phyloP scores from a whole-genome alignment of 75 land plant species.

The Selaginella moellendorffii region DNA sequence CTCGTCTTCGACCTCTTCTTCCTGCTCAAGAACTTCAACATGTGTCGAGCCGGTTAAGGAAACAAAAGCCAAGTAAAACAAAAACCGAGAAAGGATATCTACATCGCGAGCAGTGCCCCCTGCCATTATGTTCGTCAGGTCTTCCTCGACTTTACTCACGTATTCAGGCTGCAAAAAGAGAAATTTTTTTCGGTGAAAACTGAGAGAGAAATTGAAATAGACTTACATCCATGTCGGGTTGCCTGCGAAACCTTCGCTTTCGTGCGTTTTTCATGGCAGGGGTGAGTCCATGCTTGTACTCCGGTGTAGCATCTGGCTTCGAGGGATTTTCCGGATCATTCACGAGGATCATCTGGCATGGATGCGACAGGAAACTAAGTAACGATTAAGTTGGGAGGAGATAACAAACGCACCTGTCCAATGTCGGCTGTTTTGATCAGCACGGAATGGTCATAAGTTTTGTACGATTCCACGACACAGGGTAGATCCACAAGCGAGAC shows the following conservation, averaged over 20 bases:
- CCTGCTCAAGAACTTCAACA: too few relatives aligned
- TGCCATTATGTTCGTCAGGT: conserved; percentile 49
- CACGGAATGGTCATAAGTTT: conserved; percentile 83
- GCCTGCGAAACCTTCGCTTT: conserved; percentile 67
- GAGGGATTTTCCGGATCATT: conserved; percentile 49
- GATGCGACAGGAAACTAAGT: too few relatives aligned
- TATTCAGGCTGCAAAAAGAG: conserved; percentile 63
- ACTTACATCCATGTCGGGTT: conserved; percentile 77
- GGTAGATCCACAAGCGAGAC: conserved; percentile 81
- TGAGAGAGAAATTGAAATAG: too few relatives aligned
- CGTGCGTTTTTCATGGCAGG: conserved; percentile 94
- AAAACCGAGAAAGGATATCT: too few relatives aligned
- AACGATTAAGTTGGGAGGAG: too few relatives aligned
- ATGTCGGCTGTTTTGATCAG: conserved; percentile 83
- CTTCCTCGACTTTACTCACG: conserved; percentile 67
- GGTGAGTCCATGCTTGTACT: conserved; percentile 77
- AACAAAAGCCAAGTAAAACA: too few relatives aligned
- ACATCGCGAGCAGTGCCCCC: conserved; percentile 60
- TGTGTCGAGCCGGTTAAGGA: too few relatives aligned
- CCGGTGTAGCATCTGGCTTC: conserved; percentile 53
- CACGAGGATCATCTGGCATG: conserved; percentile 85
- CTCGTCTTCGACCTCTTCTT: too few relatives aligned
- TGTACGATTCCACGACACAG: conserved; percentile 64
- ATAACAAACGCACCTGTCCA: conserved; percentile 94
- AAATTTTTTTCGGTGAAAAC: too few relatives aligned